phyloP scores from a whole-genome alignment of 2,329 filamentous ascomycete species.

The Alternaria brassicicola region DNA sequence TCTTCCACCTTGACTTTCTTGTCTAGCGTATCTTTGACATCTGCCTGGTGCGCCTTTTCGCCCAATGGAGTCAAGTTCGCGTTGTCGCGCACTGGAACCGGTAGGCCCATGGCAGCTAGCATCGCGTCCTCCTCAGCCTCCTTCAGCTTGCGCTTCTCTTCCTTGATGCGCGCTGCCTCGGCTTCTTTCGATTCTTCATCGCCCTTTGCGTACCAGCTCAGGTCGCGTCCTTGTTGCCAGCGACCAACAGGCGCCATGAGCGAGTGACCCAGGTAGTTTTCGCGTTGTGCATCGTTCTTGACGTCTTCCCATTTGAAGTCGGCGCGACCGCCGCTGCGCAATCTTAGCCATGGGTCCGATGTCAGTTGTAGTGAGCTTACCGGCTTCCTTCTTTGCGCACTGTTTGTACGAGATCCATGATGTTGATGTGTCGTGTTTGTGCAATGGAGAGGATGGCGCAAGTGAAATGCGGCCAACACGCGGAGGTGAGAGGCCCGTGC shows the following conservation, averaged over 20 bases:
- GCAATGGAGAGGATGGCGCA: background rate
- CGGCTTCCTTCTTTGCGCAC: conserved; percentile 89
- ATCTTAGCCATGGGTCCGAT: conserved; percentile 5
- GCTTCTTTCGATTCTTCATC: conserved; percentile 64
- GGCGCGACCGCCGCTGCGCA: conserved; percentile 74
- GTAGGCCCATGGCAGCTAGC: conserved; percentile 79
- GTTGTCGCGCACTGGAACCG: conserved; percentile 70
- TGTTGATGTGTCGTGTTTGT: conserved; percentile 8
- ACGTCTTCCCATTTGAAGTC: conserved; percentile 98
- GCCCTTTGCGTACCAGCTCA: conserved; percentile 68
- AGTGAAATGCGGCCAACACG: conserved; percentile 28
- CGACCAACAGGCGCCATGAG: conserved; percentile 90
- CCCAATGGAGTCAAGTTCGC: conserved; percentile 66
- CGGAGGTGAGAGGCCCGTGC: conserved; percentile 31
- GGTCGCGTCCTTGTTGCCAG: conserved; percentile 81
- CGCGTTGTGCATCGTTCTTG: conserved; percentile 81
- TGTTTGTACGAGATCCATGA: conserved; percentile 91
- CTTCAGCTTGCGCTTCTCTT: conserved; percentile 82
- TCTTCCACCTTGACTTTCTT: conserved; percentile 53
- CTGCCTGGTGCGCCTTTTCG: conserved; percentile 56
- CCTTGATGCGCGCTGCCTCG: conserved; percentile 61
- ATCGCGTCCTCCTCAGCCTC: conserved; percentile 94
- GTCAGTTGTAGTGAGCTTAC: conserved; percentile 42
- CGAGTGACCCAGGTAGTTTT: conserved; percentile 89
- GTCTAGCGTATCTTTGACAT: conserved; percentile 62